Percentiles rank a stretch among this genome's conserved stretches.
These are phyloP conservation scores for Onygena corvina DNA, from an alignment of 2,329 filamentous ascomycete genomes.

Conservation along the genomic window DNA sequence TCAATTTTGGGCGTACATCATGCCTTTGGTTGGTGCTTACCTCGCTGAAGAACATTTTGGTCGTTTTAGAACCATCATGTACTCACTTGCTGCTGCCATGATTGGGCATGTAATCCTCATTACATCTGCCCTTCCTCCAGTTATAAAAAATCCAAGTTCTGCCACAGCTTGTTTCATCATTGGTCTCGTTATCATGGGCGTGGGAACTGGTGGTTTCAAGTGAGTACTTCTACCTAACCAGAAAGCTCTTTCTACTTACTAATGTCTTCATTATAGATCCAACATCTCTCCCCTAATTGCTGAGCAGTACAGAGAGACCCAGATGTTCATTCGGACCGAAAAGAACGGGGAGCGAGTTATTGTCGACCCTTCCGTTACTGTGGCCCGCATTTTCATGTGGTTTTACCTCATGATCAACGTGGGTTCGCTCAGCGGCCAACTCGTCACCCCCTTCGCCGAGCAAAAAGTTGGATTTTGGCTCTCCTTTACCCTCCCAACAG, in stretches of 20 bases:
- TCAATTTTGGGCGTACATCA: conserved; percentile 51
- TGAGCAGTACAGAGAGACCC: conserved; percentile 53
- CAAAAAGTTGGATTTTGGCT: conserved; percentile 68
- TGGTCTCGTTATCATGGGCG: conserved; percentile 55
- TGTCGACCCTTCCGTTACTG: conserved; percentile 56
- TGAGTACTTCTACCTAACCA: conserved; percentile 5
- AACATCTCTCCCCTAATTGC: conserved; percentile 63
- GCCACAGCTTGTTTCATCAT: conserved; percentile 53
- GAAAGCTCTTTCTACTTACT: neutral
- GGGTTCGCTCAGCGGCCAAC: conserved; percentile 50
- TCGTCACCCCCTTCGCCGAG: conserved; percentile 61
- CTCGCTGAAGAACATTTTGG: conserved; percentile 58
- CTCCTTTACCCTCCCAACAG: conserved; percentile 55
- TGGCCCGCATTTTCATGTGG: conserved; percentile 55
- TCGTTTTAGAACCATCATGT: conserved; percentile 58
- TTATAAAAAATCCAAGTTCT: conserved; percentile 47
- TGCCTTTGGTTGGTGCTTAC: conserved; percentile 47
- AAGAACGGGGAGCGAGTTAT: conserved; percentile 55
- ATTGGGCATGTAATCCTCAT: conserved; percentile 56
- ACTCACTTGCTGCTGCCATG: conserved; percentile 52
- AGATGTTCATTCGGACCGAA: conserved; percentile 45
- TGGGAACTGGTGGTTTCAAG: conserved; percentile 72
- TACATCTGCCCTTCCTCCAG: conserved; percentile 49
- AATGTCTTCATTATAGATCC: conserved; percentile 26
- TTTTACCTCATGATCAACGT: conserved; percentile 63